A percentile compares a stretch with the other conserved stretches of the same genome.
These are phyloP conservation scores for Sanguinoderma infundibulare DNA, from an alignment of 1,284 basidiomycete genomes.

Conservation along the genomic window DNA sequence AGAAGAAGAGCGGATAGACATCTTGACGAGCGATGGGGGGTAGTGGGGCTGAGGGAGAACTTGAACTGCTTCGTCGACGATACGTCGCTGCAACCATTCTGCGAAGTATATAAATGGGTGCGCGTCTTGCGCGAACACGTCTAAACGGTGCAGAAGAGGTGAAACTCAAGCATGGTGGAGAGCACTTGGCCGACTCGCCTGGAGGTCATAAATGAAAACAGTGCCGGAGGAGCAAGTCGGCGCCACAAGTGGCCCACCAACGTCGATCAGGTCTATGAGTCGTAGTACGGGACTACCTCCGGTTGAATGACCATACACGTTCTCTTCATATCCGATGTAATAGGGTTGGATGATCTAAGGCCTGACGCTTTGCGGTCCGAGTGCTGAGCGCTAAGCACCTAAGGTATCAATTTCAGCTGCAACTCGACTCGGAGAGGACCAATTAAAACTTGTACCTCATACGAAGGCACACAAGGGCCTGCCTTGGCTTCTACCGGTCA, in stretches of 20 bases:
- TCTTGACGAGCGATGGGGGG: background rate
- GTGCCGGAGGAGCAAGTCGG: background rate
- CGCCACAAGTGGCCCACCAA: background rate
- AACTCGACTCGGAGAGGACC: background rate
- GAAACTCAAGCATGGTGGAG: background rate
- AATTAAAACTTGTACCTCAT: background rate
- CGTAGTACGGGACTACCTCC: background rate
- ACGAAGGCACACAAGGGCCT: background rate
- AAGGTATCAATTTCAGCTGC: background rate
- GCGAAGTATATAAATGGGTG: background rate
- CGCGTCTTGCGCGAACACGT: slow-evolving; percentile 2
- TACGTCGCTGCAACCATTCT: background rate
- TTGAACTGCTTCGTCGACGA: background rate
- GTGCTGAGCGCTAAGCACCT: background rate
- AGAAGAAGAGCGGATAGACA: slow-evolving; percentile 3
- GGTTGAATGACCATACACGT: background rate
- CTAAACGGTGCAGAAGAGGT: background rate
- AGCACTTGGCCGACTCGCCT: background rate
- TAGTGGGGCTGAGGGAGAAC: background rate
- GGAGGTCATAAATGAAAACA: background rate
- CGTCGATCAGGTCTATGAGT: background rate
- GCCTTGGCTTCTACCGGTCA: background rate
- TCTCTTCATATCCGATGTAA: background rate
- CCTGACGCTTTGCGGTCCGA: background rate
- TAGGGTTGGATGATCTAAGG: background rate